Percentiles rank a stretch among this genome's conserved stretches.
These are phyloP conservation scores for Oleoguttula mirabilis DNA, from an alignment of 495 filamentous ascomycete genomes.

Conservation along the genomic window DNA sequence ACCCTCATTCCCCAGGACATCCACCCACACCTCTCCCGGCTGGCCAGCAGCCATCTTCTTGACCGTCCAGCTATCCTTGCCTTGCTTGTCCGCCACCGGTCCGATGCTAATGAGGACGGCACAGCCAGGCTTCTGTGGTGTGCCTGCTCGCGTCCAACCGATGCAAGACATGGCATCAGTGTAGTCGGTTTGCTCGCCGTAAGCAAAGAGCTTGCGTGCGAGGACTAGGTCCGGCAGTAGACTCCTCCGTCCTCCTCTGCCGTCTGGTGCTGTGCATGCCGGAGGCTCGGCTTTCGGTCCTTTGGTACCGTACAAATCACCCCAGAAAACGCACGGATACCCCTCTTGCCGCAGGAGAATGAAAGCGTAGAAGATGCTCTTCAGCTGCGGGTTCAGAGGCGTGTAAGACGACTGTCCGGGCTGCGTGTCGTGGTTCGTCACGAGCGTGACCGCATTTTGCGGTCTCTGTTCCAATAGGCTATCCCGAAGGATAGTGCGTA, in stretches of 20 bases:
- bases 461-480: constrained; percentile 48
- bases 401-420: constrained; percentile 32
- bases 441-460: constrained; percentile 45
- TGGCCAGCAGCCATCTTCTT: constrained; percentile 27
- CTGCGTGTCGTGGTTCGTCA: constrained; percentile 34
- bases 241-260: constrained; percentile 27
- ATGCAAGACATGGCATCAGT: constrained; percentile 55
- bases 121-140: constrained; percentile 19
- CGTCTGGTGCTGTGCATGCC: constrained; percentile 32
- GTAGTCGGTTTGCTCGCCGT: constrained; percentile 57
- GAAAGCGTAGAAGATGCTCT: constrained; percentile 32
- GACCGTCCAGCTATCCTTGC: constrained; percentile 3
- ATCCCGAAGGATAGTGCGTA: constrained; percentile 48
- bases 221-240: constrained; percentile 49
- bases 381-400: constrained; percentile 28
- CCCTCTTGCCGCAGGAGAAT: constrained; percentile 55
- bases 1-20: constrained; percentile 23
- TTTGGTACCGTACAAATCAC: constrained; percentile 60
- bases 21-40: constrained; percentile 27
- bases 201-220: constrained; percentile 56
- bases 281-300: constrained; percentile 42
- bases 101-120: constrained; percentile 29
- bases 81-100: neutral
- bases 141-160: constrained; percentile 48
- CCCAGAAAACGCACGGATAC: constrained; percentile 63